These are phyloP conservation scores for Bryoglossum gracile DNA, from an alignment of 495 filamentous ascomycete species.

Conservation along the genomic window DNA sequence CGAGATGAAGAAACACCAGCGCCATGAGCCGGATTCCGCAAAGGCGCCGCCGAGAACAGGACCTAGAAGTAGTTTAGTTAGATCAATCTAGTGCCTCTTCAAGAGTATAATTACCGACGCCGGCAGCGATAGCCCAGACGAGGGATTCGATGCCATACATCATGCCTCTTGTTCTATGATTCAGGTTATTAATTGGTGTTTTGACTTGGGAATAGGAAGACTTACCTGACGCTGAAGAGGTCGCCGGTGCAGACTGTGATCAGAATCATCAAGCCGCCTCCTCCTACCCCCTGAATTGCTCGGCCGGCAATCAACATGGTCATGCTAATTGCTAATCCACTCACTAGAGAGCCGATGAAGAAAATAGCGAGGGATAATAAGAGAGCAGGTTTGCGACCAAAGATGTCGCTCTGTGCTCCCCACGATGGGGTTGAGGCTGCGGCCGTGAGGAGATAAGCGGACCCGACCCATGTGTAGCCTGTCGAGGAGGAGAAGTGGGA, in stretches of 20 bases:
- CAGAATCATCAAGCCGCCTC: constrained; percentile 65
- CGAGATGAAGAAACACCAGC: too few species aligned
- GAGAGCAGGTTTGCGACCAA: constrained; percentile 67
- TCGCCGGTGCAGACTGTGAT: constrained; percentile 71
- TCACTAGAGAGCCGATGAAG: constrained; percentile 58
- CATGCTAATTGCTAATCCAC: constrained; percentile 55
- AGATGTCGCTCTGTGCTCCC: constrained; percentile 56
- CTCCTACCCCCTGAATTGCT: constrained; percentile 69
- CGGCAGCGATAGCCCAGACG: too few species aligned
- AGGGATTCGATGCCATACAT: too few species aligned
- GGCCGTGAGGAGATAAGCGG: constrained; percentile 47
- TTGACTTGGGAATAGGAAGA: too few species aligned
- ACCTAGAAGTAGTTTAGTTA: too few species aligned
- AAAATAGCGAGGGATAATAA: constrained; percentile 56
- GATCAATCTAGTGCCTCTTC: too few species aligned
- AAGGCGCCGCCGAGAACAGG: too few species aligned
- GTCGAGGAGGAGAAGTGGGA: constrained; percentile 47
- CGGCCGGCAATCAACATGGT: constrained; percentile 65
- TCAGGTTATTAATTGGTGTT: too few species aligned
- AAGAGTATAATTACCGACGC: too few species aligned
- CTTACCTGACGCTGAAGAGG: too few species aligned
- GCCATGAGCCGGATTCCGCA: too few species aligned
- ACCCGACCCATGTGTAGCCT: constrained; percentile 62
- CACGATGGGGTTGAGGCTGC: constrained; percentile 36
- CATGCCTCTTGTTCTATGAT: too few species aligned